Evolutionary conservation across 306 rosid genomes (phyloP), one percentile per base, ranked within the genome.

Genomic region (Trifolium subterraneum): DNA sequence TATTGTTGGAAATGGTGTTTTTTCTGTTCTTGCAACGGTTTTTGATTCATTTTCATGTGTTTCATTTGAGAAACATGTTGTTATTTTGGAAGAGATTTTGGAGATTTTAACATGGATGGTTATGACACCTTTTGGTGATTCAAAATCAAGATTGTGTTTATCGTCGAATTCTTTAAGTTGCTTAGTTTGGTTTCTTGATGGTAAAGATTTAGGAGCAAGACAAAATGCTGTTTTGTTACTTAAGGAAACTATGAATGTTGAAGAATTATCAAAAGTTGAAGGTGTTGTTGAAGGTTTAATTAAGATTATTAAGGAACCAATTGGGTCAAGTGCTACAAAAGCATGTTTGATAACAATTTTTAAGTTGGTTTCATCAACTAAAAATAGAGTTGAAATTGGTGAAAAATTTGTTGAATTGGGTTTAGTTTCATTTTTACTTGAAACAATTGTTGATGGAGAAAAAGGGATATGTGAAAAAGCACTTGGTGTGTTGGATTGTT

Each of bases 361-460:
- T 61, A 77, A 71, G 62, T 65, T 89, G 83, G 87, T 88, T 78
- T 86, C 86, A 1, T 74, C 75, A 1, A 38, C 71, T 1, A 22
- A 51, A 3, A 38, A 14, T 6, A 75, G 80, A n/a, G 78, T 44
- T 45, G 79, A 18, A 54, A 73, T 81, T 59, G 61, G 70, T 1
- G 7, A 81, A 36, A 84, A 52, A 50, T 85, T 82, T 54, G 79
- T 86, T 61, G 90, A 93, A 8, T 63, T 90, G 79, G 96, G 88
- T 33, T 67, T 93, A 79, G 90, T 89, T 48, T 55, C 89, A 19
- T 11, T 78, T 65, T 56, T 90, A 29, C 74, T 90, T 4, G 96
- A 93, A n/a, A 59, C 61, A 5, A 64, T 86, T 36, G 88, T 93
- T 51, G 97, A 93, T n/a, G 88, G 83, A 5, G 97, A 89, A 27